A percentile compares a stretch with the other conserved stretches of the same genome.
Conservation (phyloP, 179 eudicot species). For the Carnegiea gigantea region DNA sequence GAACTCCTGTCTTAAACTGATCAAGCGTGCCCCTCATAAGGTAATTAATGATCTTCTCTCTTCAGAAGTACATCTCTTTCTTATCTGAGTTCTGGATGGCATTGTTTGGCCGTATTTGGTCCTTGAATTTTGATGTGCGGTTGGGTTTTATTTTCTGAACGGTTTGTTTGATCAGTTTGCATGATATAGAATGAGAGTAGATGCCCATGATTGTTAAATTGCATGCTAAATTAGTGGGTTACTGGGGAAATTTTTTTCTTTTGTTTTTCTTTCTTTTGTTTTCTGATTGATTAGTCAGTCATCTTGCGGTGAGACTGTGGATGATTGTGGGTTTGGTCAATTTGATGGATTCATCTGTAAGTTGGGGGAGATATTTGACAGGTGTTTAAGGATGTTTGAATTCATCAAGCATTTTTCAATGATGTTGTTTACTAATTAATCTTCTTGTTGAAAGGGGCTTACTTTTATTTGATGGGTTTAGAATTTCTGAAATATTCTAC, state of each 20-base stretch:
- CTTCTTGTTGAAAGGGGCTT: background rate
- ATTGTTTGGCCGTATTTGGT: slow-evolving; percentile 6
- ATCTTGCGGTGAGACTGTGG: background rate
- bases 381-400: background rate
- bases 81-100: slow-evolving; percentile 6
- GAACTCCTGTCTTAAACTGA: background rate
- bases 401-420: background rate
- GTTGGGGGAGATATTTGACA: background rate
- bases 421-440: background rate
- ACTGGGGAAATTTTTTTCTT: background rate
- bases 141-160: slow-evolving; percentile 10
- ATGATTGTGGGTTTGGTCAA: background rate
- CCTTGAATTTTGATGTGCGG: slow-evolving; percentile 23
- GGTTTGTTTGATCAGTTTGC: background rate
- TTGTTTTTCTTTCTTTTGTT: too few relatives aligned
- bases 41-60: slow-evolving; percentile 12
- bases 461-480: background rate
- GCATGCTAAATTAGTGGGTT: slow-evolving; percentile 2
- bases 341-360: background rate
- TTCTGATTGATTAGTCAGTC: background rate
- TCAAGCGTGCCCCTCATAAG: slow-evolving; percentile 8
- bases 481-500: background rate
- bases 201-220: background rate
- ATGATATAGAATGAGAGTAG: background rate
- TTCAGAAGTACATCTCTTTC: background rate